Conservation (phyloP, 169 alveolate species). For the Plasmodium blacklocki region DNA sequence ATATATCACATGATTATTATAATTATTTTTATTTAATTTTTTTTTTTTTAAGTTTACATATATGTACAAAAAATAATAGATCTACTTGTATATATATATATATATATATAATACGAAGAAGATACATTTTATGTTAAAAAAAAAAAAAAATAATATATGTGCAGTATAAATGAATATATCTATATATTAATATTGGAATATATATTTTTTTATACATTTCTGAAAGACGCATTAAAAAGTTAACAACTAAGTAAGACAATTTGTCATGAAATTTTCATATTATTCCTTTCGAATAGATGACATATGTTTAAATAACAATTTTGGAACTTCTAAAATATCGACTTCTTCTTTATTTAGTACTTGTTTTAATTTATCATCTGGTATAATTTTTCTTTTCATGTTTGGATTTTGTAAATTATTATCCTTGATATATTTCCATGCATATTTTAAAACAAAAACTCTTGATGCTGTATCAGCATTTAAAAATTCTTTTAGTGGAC, state of each 20-base stretch:
- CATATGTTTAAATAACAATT: constrained; percentile 39
- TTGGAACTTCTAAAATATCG: constrained; percentile 64
- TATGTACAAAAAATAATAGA: no score
- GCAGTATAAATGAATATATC: no score
- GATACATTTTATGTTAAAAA: no score
- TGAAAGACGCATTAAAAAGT: background rate
- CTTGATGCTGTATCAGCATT: constrained; percentile 66
- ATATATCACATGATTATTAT: no score
- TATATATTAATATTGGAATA: no score
- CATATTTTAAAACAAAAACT: constrained; percentile 58
- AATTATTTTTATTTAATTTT: no score
- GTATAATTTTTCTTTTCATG: constrained; percentile 58
- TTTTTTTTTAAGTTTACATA: no score
- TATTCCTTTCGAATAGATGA: constrained; percentile 40
- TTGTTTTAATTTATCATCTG: constrained; percentile 63
- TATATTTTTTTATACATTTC: no score
- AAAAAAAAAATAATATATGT: no score
- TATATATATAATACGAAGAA: no score
- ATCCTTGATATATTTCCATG: constrained; percentile 76
- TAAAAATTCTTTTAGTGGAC: constrained; percentile 65
- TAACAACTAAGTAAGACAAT: no score
- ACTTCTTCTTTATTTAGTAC: constrained; percentile 69
- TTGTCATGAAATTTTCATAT: background rate
- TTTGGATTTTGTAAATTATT: constrained; percentile 74
- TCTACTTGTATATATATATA: no score